Evolutionary conservation across 768 basidiomycete species (phyloP).

Genomic region (Pleurotus citrinopileatus): DNA sequence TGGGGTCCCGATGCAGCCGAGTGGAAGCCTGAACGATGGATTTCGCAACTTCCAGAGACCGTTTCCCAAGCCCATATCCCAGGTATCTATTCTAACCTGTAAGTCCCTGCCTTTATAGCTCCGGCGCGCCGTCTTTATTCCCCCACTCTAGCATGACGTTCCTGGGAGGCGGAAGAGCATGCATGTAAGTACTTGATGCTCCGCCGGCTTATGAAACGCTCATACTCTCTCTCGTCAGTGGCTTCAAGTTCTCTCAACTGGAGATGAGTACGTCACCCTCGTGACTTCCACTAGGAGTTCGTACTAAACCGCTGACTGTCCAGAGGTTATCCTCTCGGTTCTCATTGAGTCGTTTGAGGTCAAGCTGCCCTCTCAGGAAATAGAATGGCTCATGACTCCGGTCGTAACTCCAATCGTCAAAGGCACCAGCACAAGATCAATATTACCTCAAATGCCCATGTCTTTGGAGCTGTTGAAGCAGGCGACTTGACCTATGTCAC

Average conservation of each 20-base stretch:
- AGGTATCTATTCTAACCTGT: slow-evolving; percentile 24
- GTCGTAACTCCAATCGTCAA: neutral
- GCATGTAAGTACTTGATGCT: slow-evolving; percentile 39
- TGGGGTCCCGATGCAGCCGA: slow-evolving; percentile 40
- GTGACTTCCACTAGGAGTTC: neutral
- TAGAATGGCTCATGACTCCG: neutral
- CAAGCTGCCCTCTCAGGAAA: neutral
- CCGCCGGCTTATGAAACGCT: too few relatives aligned
- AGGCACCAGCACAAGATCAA: neutral
- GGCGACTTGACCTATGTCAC: too few relatives aligned
- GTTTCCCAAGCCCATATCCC: slow-evolving; percentile 20
- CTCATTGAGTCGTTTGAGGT: neutral
- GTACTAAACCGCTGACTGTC: neutral
- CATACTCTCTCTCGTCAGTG: too few relatives aligned
- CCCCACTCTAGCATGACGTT: slow-evolving; percentile 35
- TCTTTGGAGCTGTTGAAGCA: neutral
- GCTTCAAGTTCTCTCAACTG: slow-evolving; percentile 53
- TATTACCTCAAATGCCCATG: neutral
- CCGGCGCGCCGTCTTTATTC: neutral
- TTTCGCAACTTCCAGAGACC: slow-evolving; percentile 25
- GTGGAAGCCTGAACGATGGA: slow-evolving; percentile 41
- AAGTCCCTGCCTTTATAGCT: neutral
- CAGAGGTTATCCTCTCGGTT: neutral
- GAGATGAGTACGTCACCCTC: slow-evolving; percentile 43
- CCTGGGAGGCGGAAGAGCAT: slow-evolving; percentile 38